Base-by-base conservation (phyloP, 2,329 filamentous ascomycete species). In the Nemania sp. region DNA sequence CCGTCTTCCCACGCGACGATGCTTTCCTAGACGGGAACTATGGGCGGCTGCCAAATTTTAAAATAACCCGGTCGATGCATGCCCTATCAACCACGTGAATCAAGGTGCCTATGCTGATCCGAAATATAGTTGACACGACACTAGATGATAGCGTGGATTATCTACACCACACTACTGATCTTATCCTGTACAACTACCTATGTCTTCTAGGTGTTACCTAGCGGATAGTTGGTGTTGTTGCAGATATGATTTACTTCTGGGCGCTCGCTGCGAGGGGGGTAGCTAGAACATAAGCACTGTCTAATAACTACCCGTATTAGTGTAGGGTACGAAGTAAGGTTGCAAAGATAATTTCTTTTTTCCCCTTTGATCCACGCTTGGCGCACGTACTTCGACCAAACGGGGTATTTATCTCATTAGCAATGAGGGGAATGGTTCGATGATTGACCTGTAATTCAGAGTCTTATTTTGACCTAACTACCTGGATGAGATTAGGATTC, bases 21-120 rank as follows among this genome's bases (percentile, higher is more conserved):
- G 46, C 25, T 53, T 52, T 59, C 47, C 52, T 9, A 60, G 52
- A 40, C 32, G 47, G 47, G 47, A 17, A 50, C 32, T 55, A 48
- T n/a, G 49, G 52, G 63, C 50, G 52, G 63, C 60, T 65, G 60
- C 63, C 60, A 65, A 63, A 50, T 57, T 60, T 60, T 48, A 54
- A 29, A 51, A 12, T 9, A 65, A 59, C 59, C 62, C 34, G 29
- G 62, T 65, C 56, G 35, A 55, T 60, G 63, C 63, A 65, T 63
- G 54, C 42, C 56, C 48, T 42, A 37, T 49, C 6, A 48, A 56
- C 39, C 63, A 65, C 63, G 63, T 65, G 60, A 65, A 60, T 57
- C 42, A 43, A 52, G 35, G 18, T 29, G 7, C 25, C 25, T 29
- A 29, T 29, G 25, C 25, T 29, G 25, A 29, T 29, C 25, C 25